A percentile compares a stretch with the other conserved stretches of the same genome.
phyloP scores from a whole-genome alignment of 2,329 filamentous ascomycete genomes.

The Diaporthe aspalathi region DNA sequence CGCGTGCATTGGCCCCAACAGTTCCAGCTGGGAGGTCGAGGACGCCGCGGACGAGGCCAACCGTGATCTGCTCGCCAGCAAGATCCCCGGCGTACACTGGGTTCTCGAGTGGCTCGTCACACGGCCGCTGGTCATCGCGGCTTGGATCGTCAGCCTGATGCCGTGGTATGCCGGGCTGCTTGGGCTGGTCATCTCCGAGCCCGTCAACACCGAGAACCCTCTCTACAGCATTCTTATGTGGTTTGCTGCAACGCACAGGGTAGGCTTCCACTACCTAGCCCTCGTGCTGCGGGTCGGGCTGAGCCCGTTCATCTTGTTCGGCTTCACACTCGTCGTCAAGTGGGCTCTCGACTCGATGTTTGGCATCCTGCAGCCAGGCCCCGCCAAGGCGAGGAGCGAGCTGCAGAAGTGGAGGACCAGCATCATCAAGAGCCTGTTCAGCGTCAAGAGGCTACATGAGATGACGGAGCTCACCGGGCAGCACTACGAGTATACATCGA shows the following conservation, averaged over 20 bases:
- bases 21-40: slow-evolving; percentile 66
- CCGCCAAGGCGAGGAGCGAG: slow-evolving; percentile 47
- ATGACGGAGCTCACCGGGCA: slow-evolving; percentile 63
- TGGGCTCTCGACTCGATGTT: slow-evolving; percentile 53
- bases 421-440: slow-evolving; percentile 58
- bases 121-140: slow-evolving; percentile 54
- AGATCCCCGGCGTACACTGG: slow-evolving; percentile 57
- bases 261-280: slow-evolving; percentile 63
- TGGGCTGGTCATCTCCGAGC: slow-evolving; percentile 57
- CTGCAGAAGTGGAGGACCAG: slow-evolving; percentile 57
- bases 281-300: slow-evolving; percentile 53
- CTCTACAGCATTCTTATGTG: slow-evolving; percentile 58
- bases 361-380: slow-evolving; percentile 51
- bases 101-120: slow-evolving; percentile 55
- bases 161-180: slow-evolving; percentile 59
- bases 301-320: slow-evolving; percentile 58
- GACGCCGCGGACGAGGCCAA: slow-evolving; percentile 58
- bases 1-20: slow-evolving; percentile 66
- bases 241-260: slow-evolving; percentile 59
- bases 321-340: slow-evolving; percentile 55
- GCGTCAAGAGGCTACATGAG: slow-evolving; percentile 56
- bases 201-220: slow-evolving; percentile 48
- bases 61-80: slow-evolving; percentile 54
- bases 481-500: slow-evolving; percentile 66
- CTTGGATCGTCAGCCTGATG: slow-evolving; percentile 55